Conservation (phyloP, 352 stramenopile species). For the Globisporangium carolinianum region DNA sequence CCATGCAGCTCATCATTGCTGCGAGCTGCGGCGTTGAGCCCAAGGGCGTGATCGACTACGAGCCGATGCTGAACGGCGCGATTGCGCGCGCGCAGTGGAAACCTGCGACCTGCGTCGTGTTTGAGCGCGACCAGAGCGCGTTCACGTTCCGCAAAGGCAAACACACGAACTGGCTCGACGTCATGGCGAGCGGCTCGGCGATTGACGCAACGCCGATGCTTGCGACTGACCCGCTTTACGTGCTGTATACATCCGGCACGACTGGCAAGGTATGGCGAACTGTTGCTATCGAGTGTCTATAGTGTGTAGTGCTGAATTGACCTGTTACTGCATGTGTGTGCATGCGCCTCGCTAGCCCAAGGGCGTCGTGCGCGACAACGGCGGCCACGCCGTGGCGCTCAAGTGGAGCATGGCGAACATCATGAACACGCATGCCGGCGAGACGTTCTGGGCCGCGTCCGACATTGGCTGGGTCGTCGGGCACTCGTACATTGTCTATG, state of each 20-base stretch:
- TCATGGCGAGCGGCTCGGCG: slow-evolving; percentile 16
- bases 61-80: slow-evolving; percentile 61
- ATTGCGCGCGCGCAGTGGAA: slow-evolving; percentile 35
- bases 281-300: too few species aligned
- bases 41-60: slow-evolving; percentile 69
- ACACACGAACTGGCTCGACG: slow-evolving; percentile 27
- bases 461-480: slow-evolving; percentile 90
- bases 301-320: too few species aligned
- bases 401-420: slow-evolving; percentile 82
- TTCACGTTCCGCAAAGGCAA: slow-evolving; percentile 17
- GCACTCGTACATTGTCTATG: slow-evolving; percentile 88
- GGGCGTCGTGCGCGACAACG: slow-evolving; percentile 71
- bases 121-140: slow-evolving; percentile 36
- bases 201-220: slow-evolving; percentile 22
- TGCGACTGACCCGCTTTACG: slow-evolving; percentile 59
- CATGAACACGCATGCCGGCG: slow-evolving; percentile 60
- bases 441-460: slow-evolving; percentile 80
- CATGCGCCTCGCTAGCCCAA: slow-evolving; percentile 32
- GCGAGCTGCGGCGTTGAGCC: slow-evolving; percentile 57
- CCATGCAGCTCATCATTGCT: slow-evolving; percentile 29
- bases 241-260: slow-evolving; percentile 75
- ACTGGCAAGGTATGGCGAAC: slow-evolving; percentile 31
- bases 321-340: neutral
- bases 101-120: slow-evolving; percentile 44
- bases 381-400: slow-evolving; percentile 76